Evolutionary conservation across 2,329 filamentous ascomycete species (phyloP).

Genomic region (Xylaria sp.): DNA sequence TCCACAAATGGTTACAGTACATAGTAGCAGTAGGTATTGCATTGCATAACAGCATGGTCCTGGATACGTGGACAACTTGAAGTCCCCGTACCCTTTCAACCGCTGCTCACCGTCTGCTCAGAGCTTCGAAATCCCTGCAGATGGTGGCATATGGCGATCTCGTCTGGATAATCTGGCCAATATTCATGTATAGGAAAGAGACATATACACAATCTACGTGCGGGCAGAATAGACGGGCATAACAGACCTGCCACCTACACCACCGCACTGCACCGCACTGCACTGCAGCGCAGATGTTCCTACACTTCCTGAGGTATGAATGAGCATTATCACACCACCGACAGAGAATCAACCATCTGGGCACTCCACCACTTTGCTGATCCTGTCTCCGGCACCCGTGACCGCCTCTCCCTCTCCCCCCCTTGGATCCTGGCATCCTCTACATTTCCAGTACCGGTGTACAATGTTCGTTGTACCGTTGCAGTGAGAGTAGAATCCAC

Average conservation of each 20-base stretch:
- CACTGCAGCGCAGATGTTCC: constrained; percentile 16
- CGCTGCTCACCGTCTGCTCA: constrained; percentile 28
- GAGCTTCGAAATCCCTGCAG: constrained; percentile 19
- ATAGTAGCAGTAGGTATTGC: constrained; percentile 26
- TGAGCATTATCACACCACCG: constrained; percentile 27
- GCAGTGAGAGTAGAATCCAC: constrained; percentile 14
- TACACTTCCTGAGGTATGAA: constrained; percentile 5
- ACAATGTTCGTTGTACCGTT: not conserved
- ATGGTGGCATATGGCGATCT: constrained; percentile 28
- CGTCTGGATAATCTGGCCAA: constrained; percentile 6
- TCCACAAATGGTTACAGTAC: constrained; percentile 18
- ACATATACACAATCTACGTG: not conserved
- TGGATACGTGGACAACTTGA: constrained; percentile 33
- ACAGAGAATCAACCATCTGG: constrained; percentile 25
- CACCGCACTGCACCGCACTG: not conserved
- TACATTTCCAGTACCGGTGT: not conserved
- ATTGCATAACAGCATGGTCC: constrained; percentile 29
- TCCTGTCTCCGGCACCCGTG: constrained; percentile 32
- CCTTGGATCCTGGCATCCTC: constrained; percentile 22
- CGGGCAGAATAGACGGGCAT: not conserved
- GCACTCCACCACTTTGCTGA: constrained; percentile 31
- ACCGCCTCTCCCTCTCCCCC: constrained; percentile 29
- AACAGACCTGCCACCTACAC: not conserved
- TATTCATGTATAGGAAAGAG: constrained; percentile 2
- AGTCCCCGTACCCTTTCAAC: constrained; percentile 27